phyloP scores from a whole-genome alignment of 306 rosid species.

The Cicer bijugum region DNA sequence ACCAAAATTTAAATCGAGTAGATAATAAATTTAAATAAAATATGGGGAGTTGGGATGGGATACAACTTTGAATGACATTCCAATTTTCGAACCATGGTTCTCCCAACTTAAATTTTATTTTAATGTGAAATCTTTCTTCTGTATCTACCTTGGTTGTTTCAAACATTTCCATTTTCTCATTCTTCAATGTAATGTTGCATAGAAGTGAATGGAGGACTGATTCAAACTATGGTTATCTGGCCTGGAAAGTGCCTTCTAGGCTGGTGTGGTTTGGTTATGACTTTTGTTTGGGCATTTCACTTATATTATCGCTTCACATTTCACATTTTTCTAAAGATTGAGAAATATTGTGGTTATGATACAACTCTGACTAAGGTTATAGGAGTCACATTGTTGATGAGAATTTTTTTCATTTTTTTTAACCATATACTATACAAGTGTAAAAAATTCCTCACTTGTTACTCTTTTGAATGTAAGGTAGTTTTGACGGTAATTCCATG shows the following conservation, averaged over 20 bases:
- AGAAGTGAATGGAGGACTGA: neutral
- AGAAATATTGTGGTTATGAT: neutral
- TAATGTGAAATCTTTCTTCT: too few species aligned
- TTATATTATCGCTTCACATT: neutral
- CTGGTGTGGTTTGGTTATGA: neutral
- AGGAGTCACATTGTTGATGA: slow-evolving; percentile 10
- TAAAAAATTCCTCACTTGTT: slow-evolving; percentile 45
- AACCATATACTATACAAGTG: neutral
- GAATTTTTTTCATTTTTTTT: slow-evolving; percentile 22
- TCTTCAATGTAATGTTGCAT: too few species aligned
- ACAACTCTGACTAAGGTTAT: slow-evolving; percentile 15
- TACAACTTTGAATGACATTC: too few species aligned
- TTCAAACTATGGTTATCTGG: slow-evolving; percentile 14
- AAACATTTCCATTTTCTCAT: too few species aligned
- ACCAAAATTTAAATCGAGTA: too few species aligned
- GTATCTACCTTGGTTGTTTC: too few species aligned
- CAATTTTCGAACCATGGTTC: too few species aligned
- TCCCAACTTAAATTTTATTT: too few species aligned
- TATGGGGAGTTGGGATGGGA: too few species aligned
- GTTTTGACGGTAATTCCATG: slow-evolving; percentile 92
- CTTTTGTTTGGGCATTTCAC: slow-evolving; percentile 12
- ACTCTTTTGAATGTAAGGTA: slow-evolving; percentile 78
- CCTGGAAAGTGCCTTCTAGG: neutral
- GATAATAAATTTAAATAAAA: too few species aligned
- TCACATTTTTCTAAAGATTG: slow-evolving; percentile 24